Evolutionary conservation across 306 rosid genomes (phyloP).

Genomic region (Trifolium dubium): DNA sequence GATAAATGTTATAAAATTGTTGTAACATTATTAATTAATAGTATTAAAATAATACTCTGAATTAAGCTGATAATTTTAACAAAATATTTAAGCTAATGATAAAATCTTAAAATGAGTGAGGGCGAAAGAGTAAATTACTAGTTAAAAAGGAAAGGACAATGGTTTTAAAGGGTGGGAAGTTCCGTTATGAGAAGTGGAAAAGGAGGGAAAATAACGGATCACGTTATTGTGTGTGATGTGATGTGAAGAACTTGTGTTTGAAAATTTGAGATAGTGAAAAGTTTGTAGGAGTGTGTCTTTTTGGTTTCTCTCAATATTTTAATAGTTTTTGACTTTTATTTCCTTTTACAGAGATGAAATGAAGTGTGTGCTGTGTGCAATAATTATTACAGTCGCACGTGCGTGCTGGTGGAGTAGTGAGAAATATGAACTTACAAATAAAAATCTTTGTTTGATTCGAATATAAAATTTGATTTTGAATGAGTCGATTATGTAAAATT

Average conservation of each 20-base stretch:
- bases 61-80: too few relatives aligned
- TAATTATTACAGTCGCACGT: conserved; percentile 78
- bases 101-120: neutral
- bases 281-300: conserved; percentile 23
- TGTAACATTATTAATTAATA: too few relatives aligned
- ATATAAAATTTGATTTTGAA: too few relatives aligned
- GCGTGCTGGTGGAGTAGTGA: conserved; percentile 45
- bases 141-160: neutral
- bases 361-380: conserved; percentile 59
- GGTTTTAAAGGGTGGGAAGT: conserved; percentile 41
- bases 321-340: conserved; percentile 51
- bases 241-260: conserved; percentile 18
- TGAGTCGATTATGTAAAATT: too few relatives aligned
- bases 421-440: neutral
- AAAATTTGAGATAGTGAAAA: conserved; percentile 38
- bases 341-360: conserved; percentile 29
- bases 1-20: too few relatives aligned
- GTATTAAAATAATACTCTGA: too few relatives aligned
- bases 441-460: too few relatives aligned
- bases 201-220: conserved; percentile 70
- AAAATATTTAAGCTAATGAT: too few relatives aligned
- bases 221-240: conserved; percentile 61
- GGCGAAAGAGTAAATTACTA: conserved; percentile 41
- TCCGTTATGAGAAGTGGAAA: conserved; percentile 54
- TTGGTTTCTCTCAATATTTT: conserved; percentile 10